phyloP scores from a whole-genome alignment of 352 stramenopile species.

The Chloridella minuta region DNA sequence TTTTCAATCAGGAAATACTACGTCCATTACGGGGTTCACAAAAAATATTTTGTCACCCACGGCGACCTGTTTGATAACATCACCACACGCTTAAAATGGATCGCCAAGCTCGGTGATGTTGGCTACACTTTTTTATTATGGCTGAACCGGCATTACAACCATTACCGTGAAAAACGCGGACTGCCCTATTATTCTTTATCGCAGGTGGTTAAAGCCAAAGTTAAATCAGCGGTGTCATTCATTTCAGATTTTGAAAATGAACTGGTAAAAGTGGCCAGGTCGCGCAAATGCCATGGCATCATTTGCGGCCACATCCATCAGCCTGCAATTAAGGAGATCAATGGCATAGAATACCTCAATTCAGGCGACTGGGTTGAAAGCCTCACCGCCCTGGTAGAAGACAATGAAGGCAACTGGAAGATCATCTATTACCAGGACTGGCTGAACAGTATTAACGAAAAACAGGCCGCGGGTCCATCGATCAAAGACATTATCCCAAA shows the following conservation, averaged over 20 bases:
- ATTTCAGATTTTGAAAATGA: not conserved
- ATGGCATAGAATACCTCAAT: not conserved
- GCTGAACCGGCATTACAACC: not conserved
- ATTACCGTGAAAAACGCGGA: not conserved
- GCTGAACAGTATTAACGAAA: not conserved
- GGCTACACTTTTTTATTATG: not conserved
- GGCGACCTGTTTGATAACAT: not conserved
- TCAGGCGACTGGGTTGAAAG: not conserved
- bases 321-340: not conserved
- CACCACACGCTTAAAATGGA: not conserved
- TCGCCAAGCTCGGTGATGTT: not conserved
- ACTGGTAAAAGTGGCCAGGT: not conserved
- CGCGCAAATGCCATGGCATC: not conserved
- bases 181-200: not conserved
- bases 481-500: not conserved
- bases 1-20: not conserved
- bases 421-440: constrained; percentile 1
- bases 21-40: not conserved
- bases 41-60: not conserved
- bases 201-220: not conserved
- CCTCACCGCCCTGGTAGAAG: not conserved
- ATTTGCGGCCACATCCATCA: not conserved
- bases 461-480: not conserved
- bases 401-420: not conserved
- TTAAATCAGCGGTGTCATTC: not conserved